These are phyloP conservation scores for Pelargonium citronellum DNA, from an alignment of 441 rosid genomes.

Conservation along the genomic window DNA sequence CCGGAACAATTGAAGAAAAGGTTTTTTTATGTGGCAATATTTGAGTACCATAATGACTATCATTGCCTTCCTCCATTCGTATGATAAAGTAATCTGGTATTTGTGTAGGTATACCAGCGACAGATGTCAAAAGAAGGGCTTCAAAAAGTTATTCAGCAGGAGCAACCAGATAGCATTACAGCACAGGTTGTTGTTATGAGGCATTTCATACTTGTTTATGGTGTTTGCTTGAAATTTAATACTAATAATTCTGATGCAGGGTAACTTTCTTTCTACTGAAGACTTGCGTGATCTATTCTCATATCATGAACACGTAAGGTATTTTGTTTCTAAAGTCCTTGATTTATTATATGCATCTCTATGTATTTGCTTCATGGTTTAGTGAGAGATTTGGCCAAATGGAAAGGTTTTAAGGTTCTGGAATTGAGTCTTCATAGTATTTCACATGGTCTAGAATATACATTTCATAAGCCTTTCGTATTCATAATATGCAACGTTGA, in stretches of 20 bases:
- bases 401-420: neutral
- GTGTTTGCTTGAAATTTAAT: conserved; percentile 14
- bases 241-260: conserved; percentile 45
- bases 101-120: conserved; percentile 86
- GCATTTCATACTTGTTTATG: conserved; percentile 13
- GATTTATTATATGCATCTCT: conserved; percentile 1
- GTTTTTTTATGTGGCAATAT: conserved; percentile 32
- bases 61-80: neutral
- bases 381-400: neutral
- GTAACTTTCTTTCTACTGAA: conserved; percentile 73
- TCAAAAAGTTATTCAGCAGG: conserved; percentile 85
- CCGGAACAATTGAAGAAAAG: conserved; percentile 99
- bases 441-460: too few relatives aligned
- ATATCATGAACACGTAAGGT: conserved; percentile 69
- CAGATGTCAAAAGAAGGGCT: conserved; percentile 99
- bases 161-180: conserved; percentile 40
- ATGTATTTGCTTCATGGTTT: too few relatives aligned
- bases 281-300: conserved; percentile 86
- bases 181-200: conserved; percentile 43
- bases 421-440: too few relatives aligned
- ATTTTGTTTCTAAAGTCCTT: conserved; percentile 15
- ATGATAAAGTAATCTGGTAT: conserved; percentile 15
- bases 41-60: conserved; percentile 15
- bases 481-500: neutral
- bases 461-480: neutral